phyloP scores from a whole-genome alignment of 169 alveolate species.

The Plasmodium malariae region DNA sequence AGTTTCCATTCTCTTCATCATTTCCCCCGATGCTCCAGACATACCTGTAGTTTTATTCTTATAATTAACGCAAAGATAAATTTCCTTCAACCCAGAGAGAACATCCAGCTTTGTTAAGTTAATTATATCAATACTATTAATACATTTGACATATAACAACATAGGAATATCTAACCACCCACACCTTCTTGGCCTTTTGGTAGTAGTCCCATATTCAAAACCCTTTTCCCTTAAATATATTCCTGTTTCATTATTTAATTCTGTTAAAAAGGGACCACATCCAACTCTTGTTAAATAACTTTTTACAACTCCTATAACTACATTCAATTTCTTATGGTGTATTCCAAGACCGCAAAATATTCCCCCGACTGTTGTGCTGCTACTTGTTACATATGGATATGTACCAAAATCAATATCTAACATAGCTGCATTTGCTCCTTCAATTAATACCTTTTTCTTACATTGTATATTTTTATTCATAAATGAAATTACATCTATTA shows the following conservation, averaged over 20 bases:
- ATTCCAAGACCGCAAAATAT: conserved; percentile 83
- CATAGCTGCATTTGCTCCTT: conserved; percentile 88
- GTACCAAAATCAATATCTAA: conserved; percentile 85
- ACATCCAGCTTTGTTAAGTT: conserved; percentile 96
- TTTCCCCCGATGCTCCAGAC: too few species aligned
- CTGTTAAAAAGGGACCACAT: conserved; percentile 97
- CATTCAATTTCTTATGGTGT: conserved; percentile 74
- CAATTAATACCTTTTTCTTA: conserved; percentile 79
- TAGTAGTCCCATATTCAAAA: conserved; percentile 96
- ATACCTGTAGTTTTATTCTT: conserved; percentile 80
- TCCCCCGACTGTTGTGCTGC: conserved; percentile 84
- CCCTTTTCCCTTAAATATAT: conserved; percentile 90
- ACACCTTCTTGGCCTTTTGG: conserved; percentile 96
- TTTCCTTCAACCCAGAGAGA: conserved; percentile 90
- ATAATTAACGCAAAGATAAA: conserved; percentile 89
- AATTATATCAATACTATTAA: conserved; percentile 88
- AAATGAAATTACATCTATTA: conserved; percentile 86
- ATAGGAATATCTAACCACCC: conserved; percentile 97
- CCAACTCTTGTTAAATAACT: conserved; percentile 98
- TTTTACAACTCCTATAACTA: conserved; percentile 91
- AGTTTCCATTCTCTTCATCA: too few species aligned
- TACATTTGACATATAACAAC: conserved; percentile 79
- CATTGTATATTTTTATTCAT: conserved; percentile 82
- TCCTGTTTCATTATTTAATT: conserved; percentile 86
- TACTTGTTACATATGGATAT: conserved; percentile 86